Conservation (phyloP, 2,329 filamentous ascomycete species). For the Pseudocercospora pini-densiflorae region DNA sequence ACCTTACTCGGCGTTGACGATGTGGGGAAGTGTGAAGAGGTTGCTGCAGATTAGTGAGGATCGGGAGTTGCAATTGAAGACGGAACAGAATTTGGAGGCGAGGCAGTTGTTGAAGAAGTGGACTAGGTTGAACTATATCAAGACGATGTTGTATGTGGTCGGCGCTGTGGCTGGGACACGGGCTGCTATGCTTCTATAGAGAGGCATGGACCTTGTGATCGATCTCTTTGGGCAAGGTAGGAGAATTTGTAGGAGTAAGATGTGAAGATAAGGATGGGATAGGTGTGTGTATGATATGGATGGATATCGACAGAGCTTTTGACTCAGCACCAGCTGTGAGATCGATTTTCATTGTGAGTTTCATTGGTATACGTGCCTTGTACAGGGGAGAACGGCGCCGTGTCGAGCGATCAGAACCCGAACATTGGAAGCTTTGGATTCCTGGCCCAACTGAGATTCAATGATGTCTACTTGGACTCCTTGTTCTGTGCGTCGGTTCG, state of each 20-base stretch:
- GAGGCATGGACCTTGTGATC: neutral
- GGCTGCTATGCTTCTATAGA: constrained; percentile 15
- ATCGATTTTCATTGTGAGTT: neutral
- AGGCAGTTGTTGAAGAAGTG: constrained; percentile 22
- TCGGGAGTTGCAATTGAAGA: constrained; percentile 18
- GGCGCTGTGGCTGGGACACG: constrained; percentile 16
- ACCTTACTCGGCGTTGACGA: constrained; percentile 12
- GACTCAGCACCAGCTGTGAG: neutral
- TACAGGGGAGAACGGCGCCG: too few relatives aligned
- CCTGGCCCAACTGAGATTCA: neutral
- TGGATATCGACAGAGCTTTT: neutral
- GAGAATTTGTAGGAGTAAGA: neutral
- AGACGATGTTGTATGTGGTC: constrained; percentile 11
- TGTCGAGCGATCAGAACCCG: too few relatives aligned
- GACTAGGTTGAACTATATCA: constrained; percentile 16
- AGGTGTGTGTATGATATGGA: too few relatives aligned
- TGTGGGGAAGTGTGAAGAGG: constrained; percentile 21
- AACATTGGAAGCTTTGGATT: neutral
- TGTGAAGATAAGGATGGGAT: neutral
- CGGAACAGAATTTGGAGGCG: constrained; percentile 23
- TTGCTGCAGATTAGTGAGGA: constrained; percentile 24
- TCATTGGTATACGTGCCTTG: too few relatives aligned
- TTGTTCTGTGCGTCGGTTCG: neutral
- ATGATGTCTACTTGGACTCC: neutral
- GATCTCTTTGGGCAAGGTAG: neutral